Conservation (phyloP, 306 rosid species). For the Echinosophora koreensis region DNA sequence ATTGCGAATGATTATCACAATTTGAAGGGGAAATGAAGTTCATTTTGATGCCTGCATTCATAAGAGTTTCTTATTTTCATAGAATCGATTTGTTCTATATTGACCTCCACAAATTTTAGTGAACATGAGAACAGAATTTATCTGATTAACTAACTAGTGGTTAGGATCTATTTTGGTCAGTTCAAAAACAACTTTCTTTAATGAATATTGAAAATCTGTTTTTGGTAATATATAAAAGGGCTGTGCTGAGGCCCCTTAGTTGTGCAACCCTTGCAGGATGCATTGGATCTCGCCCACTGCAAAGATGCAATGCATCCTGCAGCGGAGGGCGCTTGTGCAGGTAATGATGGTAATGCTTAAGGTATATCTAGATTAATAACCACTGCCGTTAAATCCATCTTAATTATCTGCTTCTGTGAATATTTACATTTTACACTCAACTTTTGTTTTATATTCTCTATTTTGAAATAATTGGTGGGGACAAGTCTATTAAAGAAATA, state of each 20-base stretch:
- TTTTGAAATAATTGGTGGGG: neutral
- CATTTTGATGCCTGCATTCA: neutral
- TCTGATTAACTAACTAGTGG: neutral
- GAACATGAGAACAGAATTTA: neutral
- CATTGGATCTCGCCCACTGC: too few species aligned
- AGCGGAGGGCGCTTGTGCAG: neutral
- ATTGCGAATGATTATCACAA: neutral
- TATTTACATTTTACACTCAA: neutral
- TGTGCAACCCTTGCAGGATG: neutral
- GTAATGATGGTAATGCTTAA: neutral
- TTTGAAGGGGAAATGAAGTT: conserved; percentile 13
- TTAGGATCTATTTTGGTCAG: neutral
- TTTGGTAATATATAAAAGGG: neutral
- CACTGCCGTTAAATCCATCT: conserved; percentile 25
- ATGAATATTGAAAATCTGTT: neutral
- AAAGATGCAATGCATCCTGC: too few species aligned
- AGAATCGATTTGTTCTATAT: conserved; percentile 2
- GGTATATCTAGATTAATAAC: neutral
- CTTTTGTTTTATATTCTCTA: neutral
- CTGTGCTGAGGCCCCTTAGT: neutral
- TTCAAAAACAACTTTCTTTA: neutral
- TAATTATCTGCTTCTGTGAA: neutral
- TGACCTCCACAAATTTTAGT: too few species aligned
- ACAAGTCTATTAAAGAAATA: neutral
- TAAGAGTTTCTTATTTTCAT: neutral